Base-by-base conservation (phyloP, 371 early-diverging fungal species). In the Apophysomyces trapeziformis region DNA sequence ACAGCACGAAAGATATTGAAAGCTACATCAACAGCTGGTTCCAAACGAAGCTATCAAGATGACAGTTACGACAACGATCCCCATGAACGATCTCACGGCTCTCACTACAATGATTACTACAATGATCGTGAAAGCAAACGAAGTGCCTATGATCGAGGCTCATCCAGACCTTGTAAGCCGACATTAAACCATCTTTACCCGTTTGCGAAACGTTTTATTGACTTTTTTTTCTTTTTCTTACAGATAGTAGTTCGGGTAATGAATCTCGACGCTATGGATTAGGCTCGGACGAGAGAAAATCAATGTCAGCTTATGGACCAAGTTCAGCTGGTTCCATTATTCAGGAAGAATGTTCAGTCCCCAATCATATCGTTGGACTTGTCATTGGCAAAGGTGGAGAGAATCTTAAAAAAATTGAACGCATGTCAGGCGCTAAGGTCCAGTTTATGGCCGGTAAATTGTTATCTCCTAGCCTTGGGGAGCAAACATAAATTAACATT, bases 361-460 rank as follows among this genome's bases (percentile, higher is more conserved):
- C 92, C 5, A 82, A 84, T 59, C 82, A 78, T 47, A 84, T 90
- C 71, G 93, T 94, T 13, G 96, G 96, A 4, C 69, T 94, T 50
- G 85, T 96, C 46, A 96, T 96, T 73, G 96, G 96, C 8, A 83
- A 90, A 44, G 87, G 88, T 16, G 95, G 95, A 11, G 94, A 92
- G 59, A 93, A 89, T 72, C 73, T 96, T 63, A 90, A 92, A 70
- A 76, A 87, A 38, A 92, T 95, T 66, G 93, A 95, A 74, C 78
- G 86, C 37, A 79, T 84, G 57, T 82, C 88, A n/a, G 89, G 89
- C 41, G 87, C 87, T 38, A 84, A 83, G 56, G 84, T 95, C 12
- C 92, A 92, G 70, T 87, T 94, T 73, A 75, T 84, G 9, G 82
- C 79, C 73, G 91, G 90, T 85, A 74, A 67, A 37, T 36, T 59